Evolutionary conservation across 192 early-diverging fungal genomes (phyloP).

Genomic region (Rhizophagus prolifer): DNA sequence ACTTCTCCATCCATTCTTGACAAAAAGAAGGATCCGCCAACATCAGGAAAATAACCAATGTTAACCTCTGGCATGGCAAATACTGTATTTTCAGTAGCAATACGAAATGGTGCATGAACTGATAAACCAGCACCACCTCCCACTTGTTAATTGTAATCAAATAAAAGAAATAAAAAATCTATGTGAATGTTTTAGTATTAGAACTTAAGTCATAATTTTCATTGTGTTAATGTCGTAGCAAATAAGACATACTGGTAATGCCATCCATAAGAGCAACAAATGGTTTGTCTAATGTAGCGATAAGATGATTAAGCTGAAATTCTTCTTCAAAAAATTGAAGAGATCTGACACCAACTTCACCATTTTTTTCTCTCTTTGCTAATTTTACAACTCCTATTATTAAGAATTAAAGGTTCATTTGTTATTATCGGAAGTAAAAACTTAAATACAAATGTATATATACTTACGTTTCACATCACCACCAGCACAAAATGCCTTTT

Average conservation of each 20-base stretch:
- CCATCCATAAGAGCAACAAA: constrained; percentile 88
- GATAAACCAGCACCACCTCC: constrained; percentile 97
- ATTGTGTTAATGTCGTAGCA: constrained; percentile 3
- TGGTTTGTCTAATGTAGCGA: constrained; percentile 86
- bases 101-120: constrained; percentile 92
- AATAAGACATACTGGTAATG: constrained; percentile 63
- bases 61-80: constrained; percentile 98
- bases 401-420: not conserved
- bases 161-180: constrained; percentile 3
- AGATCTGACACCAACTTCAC: constrained; percentile 43
- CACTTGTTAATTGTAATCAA: constrained; percentile 56
- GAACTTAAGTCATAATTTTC: not conserved
- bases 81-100: constrained; percentile 92
- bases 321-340: constrained; percentile 88
- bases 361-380: constrained; percentile 50
- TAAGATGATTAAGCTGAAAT: constrained; percentile 89
- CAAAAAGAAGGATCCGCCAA: constrained; percentile 93
- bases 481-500: constrained; percentile 89
- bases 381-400: constrained; percentile 13
- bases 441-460: not conserved
- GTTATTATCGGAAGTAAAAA: not conserved
- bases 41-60: constrained; percentile 97
- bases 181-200: constrained; percentile 14
- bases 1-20: constrained; percentile 92
- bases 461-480: constrained; percentile 67